Evolutionary conservation across 1,284 basidiomycete genomes (phyloP).

Genomic region (Rhodotorula mucilaginosa): DNA sequence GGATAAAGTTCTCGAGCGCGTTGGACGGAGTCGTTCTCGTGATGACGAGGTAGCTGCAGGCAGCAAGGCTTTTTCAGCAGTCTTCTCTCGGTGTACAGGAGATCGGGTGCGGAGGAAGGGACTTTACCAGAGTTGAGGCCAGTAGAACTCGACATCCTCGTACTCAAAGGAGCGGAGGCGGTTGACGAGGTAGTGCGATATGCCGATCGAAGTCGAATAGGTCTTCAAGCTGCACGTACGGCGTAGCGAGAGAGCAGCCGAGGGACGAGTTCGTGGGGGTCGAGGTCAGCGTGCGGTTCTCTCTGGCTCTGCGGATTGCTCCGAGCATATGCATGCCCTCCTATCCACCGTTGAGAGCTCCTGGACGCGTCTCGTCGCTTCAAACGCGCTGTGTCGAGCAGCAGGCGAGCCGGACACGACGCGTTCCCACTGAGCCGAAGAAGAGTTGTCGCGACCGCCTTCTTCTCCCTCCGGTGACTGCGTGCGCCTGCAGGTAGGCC

Average conservation of each 20-base stretch:
- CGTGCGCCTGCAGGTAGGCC: no score
- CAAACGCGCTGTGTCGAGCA: background rate
- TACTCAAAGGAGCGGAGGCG: constrained; percentile 73
- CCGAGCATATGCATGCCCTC: background rate
- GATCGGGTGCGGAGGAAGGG: background rate
- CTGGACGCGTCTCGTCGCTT: background rate
- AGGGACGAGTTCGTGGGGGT: background rate
- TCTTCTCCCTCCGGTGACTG: background rate
- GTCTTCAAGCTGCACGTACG: constrained; percentile 58
- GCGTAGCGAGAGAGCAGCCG: background rate
- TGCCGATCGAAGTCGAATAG: constrained; percentile 89
- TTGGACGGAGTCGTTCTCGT: constrained; percentile 83
- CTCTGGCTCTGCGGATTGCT: background rate
- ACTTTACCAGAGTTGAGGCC: constrained; percentile 88
- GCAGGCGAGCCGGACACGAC: background rate
- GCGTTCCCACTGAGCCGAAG: background rate
- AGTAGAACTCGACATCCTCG: constrained; percentile 84
- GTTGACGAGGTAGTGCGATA: constrained; percentile 89
- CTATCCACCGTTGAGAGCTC: background rate
- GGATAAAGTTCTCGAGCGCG: constrained; percentile 86
- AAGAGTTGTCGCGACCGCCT: background rate
- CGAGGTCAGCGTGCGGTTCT: background rate
- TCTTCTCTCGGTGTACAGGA: no score
- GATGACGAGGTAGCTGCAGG: constrained; percentile 77
- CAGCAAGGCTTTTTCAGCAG: background rate